Percentiles rank a stretch among this genome's conserved stretches.
These are phyloP conservation scores for Areca catechu DNA, from an alignment of 176 grass and related monocot genomes.

Conservation along the genomic window DNA sequence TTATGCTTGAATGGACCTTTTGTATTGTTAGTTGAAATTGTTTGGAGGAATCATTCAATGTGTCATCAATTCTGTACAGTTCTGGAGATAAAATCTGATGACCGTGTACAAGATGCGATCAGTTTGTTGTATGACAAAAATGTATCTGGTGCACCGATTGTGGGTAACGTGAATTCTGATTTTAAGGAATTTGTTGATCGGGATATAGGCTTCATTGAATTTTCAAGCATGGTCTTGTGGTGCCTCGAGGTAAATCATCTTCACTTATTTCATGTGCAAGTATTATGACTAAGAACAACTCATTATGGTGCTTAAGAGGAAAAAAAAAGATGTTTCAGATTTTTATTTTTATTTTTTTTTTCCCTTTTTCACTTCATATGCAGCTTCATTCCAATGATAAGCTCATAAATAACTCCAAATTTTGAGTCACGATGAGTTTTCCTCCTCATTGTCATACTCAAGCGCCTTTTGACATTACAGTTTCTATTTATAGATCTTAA, in stretches of 20 bases:
- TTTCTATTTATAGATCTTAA: no score
- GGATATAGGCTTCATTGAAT: conserved; percentile 41
- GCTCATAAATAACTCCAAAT: no score
- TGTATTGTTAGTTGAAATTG: no score
- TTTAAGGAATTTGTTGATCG: conserved; percentile 38
- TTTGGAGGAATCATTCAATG: no score
- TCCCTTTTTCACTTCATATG: no score
- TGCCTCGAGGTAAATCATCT: conserved; percentile 26
- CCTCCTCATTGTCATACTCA: no score
- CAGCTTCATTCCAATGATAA: no score
- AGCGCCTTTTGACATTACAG: no score
- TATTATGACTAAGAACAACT: no score
- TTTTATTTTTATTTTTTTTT: no score
- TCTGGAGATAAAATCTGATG: conserved; percentile 37
- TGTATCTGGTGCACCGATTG: conserved; percentile 27
- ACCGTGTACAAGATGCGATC: conserved; percentile 27
- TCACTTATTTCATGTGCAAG: background rate
- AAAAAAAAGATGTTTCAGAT: background rate
- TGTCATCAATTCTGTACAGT: conserved; percentile 12
- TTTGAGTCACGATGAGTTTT: no score
- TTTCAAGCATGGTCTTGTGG: conserved; percentile 37
- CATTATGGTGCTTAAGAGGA: background rate
- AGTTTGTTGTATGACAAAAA: conserved; percentile 27
- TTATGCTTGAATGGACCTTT: no score
- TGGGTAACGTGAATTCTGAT: conserved; percentile 27